Base-by-base conservation (phyloP, 2,329 filamentous ascomycete species). In the Verticillium nonalfalfae region DNA sequence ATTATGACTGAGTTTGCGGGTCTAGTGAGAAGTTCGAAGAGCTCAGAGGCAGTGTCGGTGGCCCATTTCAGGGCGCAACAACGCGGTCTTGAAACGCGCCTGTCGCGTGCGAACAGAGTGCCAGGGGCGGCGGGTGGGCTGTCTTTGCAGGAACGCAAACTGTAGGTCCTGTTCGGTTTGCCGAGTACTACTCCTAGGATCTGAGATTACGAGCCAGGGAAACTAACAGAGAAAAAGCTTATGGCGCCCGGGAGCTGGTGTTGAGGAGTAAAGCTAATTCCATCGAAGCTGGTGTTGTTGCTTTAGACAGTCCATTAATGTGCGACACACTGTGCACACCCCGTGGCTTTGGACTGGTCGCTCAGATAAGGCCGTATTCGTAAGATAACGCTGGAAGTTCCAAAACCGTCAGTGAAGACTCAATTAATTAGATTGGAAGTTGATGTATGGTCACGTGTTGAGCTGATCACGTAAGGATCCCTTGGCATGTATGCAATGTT, bases 11-110 rank as follows among this genome's bases (percentile, higher is more conserved):
- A 9, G 3, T 4, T 21, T 31, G 1, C 4, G 18, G 21, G 7
- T 56, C 66, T 73, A 67, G 67, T 67, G 66, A 11, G 9, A 21
- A 7, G 45, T 52, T 52, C 18, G 15, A 15, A 21, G 3, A 9
- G 45, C 18, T 52, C 21, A 52, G 45, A 18, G 10, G 18, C n/a
- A 26, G 45, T 11, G 11, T 50, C 18, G 18, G 45, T 18, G 7
- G 45, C 45, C 18, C 45, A 52, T 52, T 52, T 18, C 21, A 52
- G 21, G 45, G n/a, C 21, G 7, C 15, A 40, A 40, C n/a, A 10
- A 52, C 45, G 45, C 45, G 45, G 18, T 52, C 7, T n/a, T 21
- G n/a, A 7, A 50, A 52, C n/a, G n/a, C 18, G 45, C 45, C 45
- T 52, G 45, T 52, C 45, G 45, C 45, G 45, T 52, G n/a, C 18